A percentile compares a stretch with the other conserved stretches of the same genome.
These are phyloP conservation scores for Aureobasidium pullulans DNA, from an alignment of 2,329 filamentous ascomycete genomes.

Conservation along the genomic window DNA sequence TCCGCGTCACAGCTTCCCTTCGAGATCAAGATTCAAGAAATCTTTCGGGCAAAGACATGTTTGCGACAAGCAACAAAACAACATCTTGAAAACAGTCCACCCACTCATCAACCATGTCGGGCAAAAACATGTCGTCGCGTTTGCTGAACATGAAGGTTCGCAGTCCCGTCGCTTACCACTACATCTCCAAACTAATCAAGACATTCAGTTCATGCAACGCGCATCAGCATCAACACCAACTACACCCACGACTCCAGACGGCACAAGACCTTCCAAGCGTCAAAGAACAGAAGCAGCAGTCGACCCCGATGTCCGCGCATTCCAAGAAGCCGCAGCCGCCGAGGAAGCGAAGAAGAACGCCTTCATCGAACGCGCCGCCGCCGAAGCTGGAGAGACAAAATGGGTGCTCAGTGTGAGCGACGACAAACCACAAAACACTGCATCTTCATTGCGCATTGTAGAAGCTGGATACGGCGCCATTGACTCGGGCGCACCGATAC, in stretches of 20 bases:
- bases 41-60: not conserved
- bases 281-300: slow-evolving; percentile 12
- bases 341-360: slow-evolving; percentile 56
- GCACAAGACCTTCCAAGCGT: slow-evolving; percentile 11
- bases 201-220: slow-evolving; percentile 14
- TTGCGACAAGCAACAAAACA: not conserved
- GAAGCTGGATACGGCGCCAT: slow-evolving; percentile 52
- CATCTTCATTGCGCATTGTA: slow-evolving; percentile 47
- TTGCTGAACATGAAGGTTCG: slow-evolving; percentile 14
- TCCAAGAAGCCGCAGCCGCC: slow-evolving; percentile 57
- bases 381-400: slow-evolving; percentile 60
- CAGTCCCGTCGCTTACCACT: not conserved
- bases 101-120: not conserved
- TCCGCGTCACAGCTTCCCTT: not conserved
- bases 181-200: not conserved
- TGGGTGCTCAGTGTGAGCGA: slow-evolving; percentile 62
- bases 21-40: not conserved
- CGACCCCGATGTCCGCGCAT: slow-evolving; percentile 49
- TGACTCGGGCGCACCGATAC: slow-evolving; percentile 27
- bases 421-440: slow-evolving; percentile 28
- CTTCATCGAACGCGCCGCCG: slow-evolving; percentile 52
- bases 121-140: slow-evolving; percentile 14
- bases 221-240: slow-evolving; percentile 9
- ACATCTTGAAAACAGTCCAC: not conserved
- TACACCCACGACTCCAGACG: not conserved